Base-by-base conservation (phyloP, 2,329 filamentous ascomycete species). In the Monosporascus sp. region DNA sequence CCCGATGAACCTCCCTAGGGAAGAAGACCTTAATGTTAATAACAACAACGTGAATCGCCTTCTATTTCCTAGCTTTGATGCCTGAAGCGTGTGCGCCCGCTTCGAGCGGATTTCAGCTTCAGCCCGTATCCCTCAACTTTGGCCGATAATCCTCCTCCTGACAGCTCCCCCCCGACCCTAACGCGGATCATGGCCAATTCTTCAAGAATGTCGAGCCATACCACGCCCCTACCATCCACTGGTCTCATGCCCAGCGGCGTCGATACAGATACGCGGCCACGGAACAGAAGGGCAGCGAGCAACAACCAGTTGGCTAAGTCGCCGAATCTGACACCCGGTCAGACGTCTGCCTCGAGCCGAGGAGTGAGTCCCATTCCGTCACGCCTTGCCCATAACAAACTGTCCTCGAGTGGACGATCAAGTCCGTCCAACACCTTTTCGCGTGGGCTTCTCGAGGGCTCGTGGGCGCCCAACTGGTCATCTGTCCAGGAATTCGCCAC, bases 401-500 rank as follows among this genome's bases (percentile, higher is more conserved):
- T 60, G 20, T 57, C 60, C 37, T 51, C 59, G 5, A 64, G 58
- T 39, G 62, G 65, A 7, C 57, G 61, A 37, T 61, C 65, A 7
- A 68, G 62, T 48, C 65, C 66, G 20, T 58, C 63, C 47, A 67
- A 65, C n/a, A 57, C 62, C 7, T 67, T 70, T 45, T 72, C 70
- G 43, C 67, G 71, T 48, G 71, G 73, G 27, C 69, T 81, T 47
- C 66, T 81, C 9, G 78, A 76, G 51, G 74, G 77, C 46, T 76
- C 79, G 2, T 80, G 78, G 73, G 68, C 74, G 2, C 74, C 79
- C 35, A 77, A 74, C 61, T 83, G 80, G 80, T 71, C 76, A 3
- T 80, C 79, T 5, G 75, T 83, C 3, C 77, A 81, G 54, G 78
- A 76, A 38, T 72, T 83, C 50, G 78, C 80, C 6, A 72, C 77